Evolutionary conservation across 2,329 filamentous ascomycete species (phyloP).

Genomic region (Hypoxylon sp.): DNA sequence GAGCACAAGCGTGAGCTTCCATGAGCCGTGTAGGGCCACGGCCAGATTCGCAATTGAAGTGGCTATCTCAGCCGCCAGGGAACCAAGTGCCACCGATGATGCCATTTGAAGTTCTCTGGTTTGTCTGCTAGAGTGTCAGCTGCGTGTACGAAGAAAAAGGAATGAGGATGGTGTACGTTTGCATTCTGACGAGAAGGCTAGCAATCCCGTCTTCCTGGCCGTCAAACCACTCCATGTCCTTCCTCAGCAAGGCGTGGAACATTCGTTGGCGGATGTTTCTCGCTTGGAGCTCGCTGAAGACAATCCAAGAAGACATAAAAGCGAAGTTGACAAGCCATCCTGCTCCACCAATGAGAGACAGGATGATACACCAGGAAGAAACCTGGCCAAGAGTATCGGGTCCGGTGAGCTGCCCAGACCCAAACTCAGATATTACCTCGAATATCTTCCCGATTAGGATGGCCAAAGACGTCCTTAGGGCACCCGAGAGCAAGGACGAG

Average conservation of each 20-base stretch:
- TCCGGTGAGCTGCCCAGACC: constrained; percentile 63
- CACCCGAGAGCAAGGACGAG: constrained; percentile 70
- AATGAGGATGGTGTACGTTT: constrained; percentile 66
- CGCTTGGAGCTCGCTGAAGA: constrained; percentile 86
- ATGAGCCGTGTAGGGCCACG: constrained; percentile 83
- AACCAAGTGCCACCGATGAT: constrained; percentile 82
- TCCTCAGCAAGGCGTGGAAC: constrained; percentile 77
- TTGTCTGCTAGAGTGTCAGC: constrained; percentile 68
- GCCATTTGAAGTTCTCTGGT: constrained; percentile 84
- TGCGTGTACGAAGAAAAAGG: constrained; percentile 11
- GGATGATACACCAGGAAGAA: constrained; percentile 69
- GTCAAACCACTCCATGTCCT: constrained; percentile 88
- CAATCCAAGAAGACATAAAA: constrained; percentile 78
- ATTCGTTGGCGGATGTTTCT: constrained; percentile 71
- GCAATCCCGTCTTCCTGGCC: constrained; percentile 76
- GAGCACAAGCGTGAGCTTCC: constrained; percentile 85
- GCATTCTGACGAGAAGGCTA: constrained; percentile 77
- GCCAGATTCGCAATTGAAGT: constrained; percentile 73
- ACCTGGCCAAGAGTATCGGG: constrained; percentile 67
- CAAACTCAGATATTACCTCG: constrained; percentile 75
- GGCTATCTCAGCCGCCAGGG: constrained; percentile 73
- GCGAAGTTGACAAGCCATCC: constrained; percentile 76
- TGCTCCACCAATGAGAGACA: constrained; percentile 72
- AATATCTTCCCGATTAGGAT: constrained; percentile 82
- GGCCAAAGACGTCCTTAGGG: constrained; percentile 73